phyloP scores from a whole-genome alignment of 148 eudicot species.

The Amaranthus palmeri region DNA sequence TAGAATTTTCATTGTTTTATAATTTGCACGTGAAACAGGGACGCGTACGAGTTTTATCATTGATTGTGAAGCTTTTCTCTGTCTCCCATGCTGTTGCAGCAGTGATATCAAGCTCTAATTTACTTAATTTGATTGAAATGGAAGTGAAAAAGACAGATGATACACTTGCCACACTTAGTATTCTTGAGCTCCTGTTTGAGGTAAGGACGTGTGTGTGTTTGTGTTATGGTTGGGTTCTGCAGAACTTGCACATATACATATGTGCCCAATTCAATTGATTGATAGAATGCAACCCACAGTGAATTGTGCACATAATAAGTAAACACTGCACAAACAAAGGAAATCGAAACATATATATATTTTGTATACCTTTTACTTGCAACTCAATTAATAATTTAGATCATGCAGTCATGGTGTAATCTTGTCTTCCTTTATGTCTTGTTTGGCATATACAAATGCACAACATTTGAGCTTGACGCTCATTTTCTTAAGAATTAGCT shows the following conservation, averaged over 20 bases:
- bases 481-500: background rate
- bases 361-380: background rate
- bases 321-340: background rate
- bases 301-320: background rate
- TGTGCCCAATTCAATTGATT: background rate
- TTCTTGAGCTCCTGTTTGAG: slow-evolving; percentile 84
- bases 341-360: background rate
- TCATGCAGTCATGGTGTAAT: too few relatives aligned
- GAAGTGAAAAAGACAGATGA: slow-evolving; percentile 67
- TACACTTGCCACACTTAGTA: slow-evolving; percentile 62
- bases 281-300: background rate
- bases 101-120: slow-evolving; percentile 56
- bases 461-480: background rate
- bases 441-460: background rate
- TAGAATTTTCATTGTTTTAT: background rate
- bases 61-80: slow-evolving; percentile 89
- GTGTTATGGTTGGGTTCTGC: background rate
- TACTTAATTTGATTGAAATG: slow-evolving; percentile 60
- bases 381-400: background rate
- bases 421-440: background rate
- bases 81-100: slow-evolving; percentile 69
- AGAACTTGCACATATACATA: background rate
- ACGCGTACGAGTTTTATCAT: slow-evolving; percentile 73
- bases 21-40: slow-evolving; percentile 47
- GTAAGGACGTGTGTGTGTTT: slow-evolving; percentile 30